phyloP scores from a whole-genome alignment of 1,284 basidiomycete genomes.

The Trichosporon faecale region DNA sequence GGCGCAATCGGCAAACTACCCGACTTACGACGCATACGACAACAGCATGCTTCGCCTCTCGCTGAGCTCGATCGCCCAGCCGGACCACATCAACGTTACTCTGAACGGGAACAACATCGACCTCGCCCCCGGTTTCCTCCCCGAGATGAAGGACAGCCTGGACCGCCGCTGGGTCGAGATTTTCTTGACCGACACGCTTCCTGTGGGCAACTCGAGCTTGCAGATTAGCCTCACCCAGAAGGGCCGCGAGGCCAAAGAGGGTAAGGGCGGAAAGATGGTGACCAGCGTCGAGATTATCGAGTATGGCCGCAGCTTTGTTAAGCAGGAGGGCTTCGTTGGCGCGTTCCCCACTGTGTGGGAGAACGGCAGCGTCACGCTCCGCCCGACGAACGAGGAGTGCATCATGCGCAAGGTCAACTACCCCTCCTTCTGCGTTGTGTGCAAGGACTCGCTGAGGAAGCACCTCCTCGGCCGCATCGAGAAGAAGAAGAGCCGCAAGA shows the following conservation, averaged over 20 bases:
- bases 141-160: constrained; percentile 35
- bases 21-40: constrained; percentile 52
- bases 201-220: constrained; percentile 58
- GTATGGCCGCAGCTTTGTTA: constrained; percentile 66
- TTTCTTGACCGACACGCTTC: constrained; percentile 25
- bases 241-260: constrained; percentile 57
- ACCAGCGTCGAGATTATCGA: constrained; percentile 74
- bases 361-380: constrained; percentile 37
- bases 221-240: constrained; percentile 60
- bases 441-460: constrained; percentile 61
- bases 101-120: constrained; percentile 57
- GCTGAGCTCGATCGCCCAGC: constrained; percentile 66
- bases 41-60: constrained; percentile 68
- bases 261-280: constrained; percentile 59
- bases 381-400: constrained; percentile 71
- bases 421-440: constrained; percentile 66
- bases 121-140: constrained; percentile 37
- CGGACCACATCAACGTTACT: constrained; percentile 59
- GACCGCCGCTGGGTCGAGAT: constrained; percentile 51
- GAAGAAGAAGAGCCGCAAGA: constrained; percentile 15
- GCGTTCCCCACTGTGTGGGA: constrained; percentile 66
- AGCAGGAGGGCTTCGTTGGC: constrained; percentile 62
- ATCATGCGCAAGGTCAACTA: constrained; percentile 70
- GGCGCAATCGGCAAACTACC: background rate
- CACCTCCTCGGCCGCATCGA: constrained; percentile 18